Base-by-base conservation (phyloP, 2,329 filamentous ascomycete species). In the Trichoderma semiorbis region DNA sequence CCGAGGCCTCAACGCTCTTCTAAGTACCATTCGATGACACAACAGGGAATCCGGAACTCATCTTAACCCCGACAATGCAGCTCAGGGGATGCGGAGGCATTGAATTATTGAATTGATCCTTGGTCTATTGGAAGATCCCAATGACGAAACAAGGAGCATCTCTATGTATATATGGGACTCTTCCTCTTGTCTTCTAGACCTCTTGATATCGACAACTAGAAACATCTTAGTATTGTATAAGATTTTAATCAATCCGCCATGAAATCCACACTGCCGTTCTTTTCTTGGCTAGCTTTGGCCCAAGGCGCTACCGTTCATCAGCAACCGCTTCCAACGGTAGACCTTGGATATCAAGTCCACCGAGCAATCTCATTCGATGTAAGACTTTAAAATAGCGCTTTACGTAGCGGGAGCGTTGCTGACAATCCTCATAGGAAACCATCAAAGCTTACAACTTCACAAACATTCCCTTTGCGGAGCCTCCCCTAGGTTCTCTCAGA, bases 361-460 rank as follows among this genome's bases (percentile, higher is more conserved):
- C 70, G 70, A 8, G 70, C 65, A 14, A 69, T 72, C 39, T 72
- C 70, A 36, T 72, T 63, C 14, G 58, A 69, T 57, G 64, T 72
- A 55, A n/a, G 65, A 3, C 6, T 26, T 11, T 10, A 4, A 1
- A 34, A 32, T 26, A 30, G 21, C 21, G 12, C 32, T 12, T 12
- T 10, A 39, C n/a, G 3, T 34, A 12, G 11, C n/a, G 3, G 16
- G 7, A 7, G 28, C 11, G 36, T 34, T 53, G 21, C 24, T 68
- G 30, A 69, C 11, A 14, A 12, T 16, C 5, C 7, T 7, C 2
- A 34, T 5, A 72, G 65, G 30, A 68, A 32, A 69, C 64, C 7
- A 36, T 61, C 16, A 69, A 69, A 32, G 24, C 64, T 11, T 69
- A 72, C 16, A 72, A 72, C 64, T 72, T 72, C 30, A 69, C 36